Evolutionary conservation across 768 basidiomycete genomes (phyloP), one percentile per base, ranked within the genome.

Genomic region (Russula griseocarnosa): DNA sequence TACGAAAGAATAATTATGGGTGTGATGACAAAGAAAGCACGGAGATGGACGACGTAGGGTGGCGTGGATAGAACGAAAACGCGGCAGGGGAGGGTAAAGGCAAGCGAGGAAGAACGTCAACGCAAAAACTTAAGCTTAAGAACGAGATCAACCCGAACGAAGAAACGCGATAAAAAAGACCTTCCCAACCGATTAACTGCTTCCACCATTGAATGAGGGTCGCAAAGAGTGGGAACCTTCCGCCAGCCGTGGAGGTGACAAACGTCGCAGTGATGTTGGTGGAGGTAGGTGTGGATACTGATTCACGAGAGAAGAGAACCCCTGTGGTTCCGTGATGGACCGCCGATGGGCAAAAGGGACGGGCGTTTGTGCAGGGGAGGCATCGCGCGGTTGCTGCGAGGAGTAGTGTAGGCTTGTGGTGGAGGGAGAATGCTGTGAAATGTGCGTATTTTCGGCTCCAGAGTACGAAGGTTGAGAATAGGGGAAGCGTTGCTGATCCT

Each of bases 321-420:
- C 78, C 67, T 82, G 83, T 26, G 84, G 79, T 53, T 86, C 86
- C 34, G 82, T 83, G 56, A 82, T 75, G 44, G 84, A 78, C 56
- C 86, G 80, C 65, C 85, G 79, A 67, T 83, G 83, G 46, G 79
- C 78, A 70, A 81, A 86, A 16, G 82, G 74, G 61, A 81, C 67
- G 47, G 81, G 71, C 10, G 77, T 73, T 58, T 83, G 79, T 8
- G 66, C 53, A 28, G 66, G 69, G 36, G 70, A 55, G 58, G 65
- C 24, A 26, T 70, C 67, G 55, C 68, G 71, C 46, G 59, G 61
- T 42, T 69, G 67, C 58, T 69, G 69, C 24, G 79, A 74, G 60
- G 73, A 63, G 55, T 76, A 74, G 61, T 82, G 67, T n/a, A 68
- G 55, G 51, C 34, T 55, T 3, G 78, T 40, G 38, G 14, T 71